phyloP scores from a whole-genome alignment of 148 eudicot genomes.

The Tetragonia tetragonoides region DNA sequence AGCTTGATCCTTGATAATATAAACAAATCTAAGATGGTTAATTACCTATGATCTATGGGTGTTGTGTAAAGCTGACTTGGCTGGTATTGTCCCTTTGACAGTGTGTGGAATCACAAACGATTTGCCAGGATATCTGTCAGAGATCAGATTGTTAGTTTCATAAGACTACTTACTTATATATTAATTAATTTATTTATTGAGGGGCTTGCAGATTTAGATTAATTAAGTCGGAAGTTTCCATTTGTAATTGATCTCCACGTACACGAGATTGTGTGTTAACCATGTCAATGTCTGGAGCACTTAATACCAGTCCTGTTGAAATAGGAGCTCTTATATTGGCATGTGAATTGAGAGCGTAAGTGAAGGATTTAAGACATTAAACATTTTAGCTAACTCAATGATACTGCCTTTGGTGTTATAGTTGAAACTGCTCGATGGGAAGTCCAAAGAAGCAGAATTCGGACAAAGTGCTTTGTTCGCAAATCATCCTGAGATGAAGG shows the following conservation, averaged over 20 bases:
- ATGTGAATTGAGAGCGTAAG: too few relatives aligned
- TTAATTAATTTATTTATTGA: not conserved
- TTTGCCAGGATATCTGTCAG: too few relatives aligned
- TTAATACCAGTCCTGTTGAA: not conserved
- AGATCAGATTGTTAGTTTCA: too few relatives aligned
- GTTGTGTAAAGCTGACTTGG: not conserved
- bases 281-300: not conserved
- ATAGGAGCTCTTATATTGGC: not conserved
- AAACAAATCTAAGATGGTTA: too few relatives aligned
- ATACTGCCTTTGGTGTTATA: slow-evolving; percentile 28
- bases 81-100: too few relatives aligned
- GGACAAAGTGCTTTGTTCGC: slow-evolving; percentile 62
- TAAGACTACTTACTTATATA: too few relatives aligned
- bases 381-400: not conserved
- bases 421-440: slow-evolving; percentile 50
- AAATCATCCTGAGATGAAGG: slow-evolving; percentile 86
- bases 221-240: not conserved
- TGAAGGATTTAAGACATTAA: not conserved
- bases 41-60: too few relatives aligned
- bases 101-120: too few relatives aligned
- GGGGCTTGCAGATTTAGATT: not conserved
- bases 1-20: too few relatives aligned
- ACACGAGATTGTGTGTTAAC: not conserved
- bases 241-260: not conserved
- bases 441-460: slow-evolving; percentile 53